Percentiles rank a stretch among this genome's conserved stretches.
These are phyloP conservation scores for Trematosphaeria pertusa DNA, from an alignment of 2,329 filamentous ascomycete species.

Conservation along the genomic window DNA sequence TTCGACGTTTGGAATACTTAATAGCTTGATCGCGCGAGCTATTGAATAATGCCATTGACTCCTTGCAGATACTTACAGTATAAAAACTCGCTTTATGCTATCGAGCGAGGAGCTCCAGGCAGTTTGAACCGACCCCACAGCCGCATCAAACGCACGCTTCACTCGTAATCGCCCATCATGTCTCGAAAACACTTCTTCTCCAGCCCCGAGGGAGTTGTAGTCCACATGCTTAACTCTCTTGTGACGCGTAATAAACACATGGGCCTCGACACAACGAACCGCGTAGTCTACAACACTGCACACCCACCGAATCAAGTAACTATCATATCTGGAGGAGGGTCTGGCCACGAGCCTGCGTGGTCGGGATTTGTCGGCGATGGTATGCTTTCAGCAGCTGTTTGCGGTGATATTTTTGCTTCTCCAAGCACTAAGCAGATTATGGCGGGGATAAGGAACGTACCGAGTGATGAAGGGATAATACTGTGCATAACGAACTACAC, in stretches of 20 bases:
- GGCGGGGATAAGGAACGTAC: conserved; percentile 55
- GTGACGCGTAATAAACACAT: conserved; percentile 53
- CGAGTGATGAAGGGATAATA: conserved; percentile 55
- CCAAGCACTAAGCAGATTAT: conserved; percentile 58
- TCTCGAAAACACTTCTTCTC: conserved; percentile 63
- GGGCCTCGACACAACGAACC: conserved; percentile 54
- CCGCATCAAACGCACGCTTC: background rate
- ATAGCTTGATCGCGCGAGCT: background rate
- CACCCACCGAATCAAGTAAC: conserved; percentile 54
- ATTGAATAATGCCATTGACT: conserved; percentile 3
- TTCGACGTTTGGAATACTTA: background rate
- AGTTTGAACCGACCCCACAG: too few relatives aligned
- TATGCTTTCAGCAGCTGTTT: conserved; percentile 57
- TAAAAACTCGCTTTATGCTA: conserved; percentile 3
- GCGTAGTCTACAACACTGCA: conserved; percentile 56
- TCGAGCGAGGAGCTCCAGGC: background rate
- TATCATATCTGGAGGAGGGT: conserved; percentile 56
- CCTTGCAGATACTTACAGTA: conserved; percentile 2
- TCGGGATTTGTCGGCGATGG: conserved; percentile 58
- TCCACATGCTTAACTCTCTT: conserved; percentile 57
- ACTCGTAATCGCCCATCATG: conserved; percentile 46
- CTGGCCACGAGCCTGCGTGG: conserved; percentile 59
- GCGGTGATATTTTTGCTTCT: conserved; percentile 58
- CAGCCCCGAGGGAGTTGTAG: conserved; percentile 57
- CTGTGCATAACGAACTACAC: conserved; percentile 60